Evolutionary conservation across 495 filamentous ascomycete genomes (phyloP).

Genomic region (Neurospora pannonica): DNA sequence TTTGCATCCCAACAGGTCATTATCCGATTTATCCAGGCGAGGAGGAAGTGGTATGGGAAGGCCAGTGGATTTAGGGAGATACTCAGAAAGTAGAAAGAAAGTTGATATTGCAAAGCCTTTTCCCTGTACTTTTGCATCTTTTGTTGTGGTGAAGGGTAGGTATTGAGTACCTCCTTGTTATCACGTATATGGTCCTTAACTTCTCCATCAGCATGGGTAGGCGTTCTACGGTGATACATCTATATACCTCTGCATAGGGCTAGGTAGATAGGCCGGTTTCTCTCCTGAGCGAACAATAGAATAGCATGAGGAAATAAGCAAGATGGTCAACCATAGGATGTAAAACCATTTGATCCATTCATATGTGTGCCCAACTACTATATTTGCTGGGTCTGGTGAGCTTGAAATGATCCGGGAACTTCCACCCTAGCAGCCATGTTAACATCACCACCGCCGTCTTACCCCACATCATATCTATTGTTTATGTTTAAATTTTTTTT

Average conservation of each 20-base stretch:
- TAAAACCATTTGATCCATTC: background rate
- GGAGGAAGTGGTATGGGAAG: conserved; percentile 1
- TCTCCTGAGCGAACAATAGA: background rate
- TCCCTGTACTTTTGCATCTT: background rate
- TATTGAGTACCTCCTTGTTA: background rate
- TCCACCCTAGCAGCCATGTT: background rate
- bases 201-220: background rate
- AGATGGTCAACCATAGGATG: background rate
- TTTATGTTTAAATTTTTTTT: no score
- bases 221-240: background rate
- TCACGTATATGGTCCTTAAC: background rate
- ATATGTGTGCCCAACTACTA: background rate
- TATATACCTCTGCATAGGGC: background rate
- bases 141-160: background rate
- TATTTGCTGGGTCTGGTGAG: background rate
- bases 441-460: background rate
- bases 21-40: background rate
- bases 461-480: conserved; percentile 3
- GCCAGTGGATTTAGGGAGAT: background rate
- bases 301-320: background rate
- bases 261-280: background rate
- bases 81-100: background rate
- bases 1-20: conserved; percentile 1
- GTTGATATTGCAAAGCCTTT: background rate
- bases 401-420: background rate